A percentile compares a stretch with the other conserved stretches of the same genome.
Conservation (phyloP, 2,329 filamentous ascomycete genomes). For the Paracamarosporium sp. region DNA sequence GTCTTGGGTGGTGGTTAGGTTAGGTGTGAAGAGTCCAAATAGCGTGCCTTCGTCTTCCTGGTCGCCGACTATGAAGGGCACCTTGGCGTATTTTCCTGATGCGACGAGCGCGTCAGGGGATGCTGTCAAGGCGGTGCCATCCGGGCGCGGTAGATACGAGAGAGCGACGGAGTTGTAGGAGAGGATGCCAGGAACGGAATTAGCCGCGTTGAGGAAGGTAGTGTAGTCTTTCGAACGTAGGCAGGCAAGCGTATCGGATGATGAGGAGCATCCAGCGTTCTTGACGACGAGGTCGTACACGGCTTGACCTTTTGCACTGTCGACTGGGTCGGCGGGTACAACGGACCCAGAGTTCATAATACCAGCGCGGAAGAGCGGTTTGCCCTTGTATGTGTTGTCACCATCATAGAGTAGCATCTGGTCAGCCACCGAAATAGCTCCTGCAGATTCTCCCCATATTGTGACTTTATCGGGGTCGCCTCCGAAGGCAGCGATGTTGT, state of each 20-base stretch:
- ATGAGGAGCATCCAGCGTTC: constrained; percentile 53
- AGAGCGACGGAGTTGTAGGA: constrained; percentile 73
- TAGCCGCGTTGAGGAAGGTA: constrained; percentile 66
- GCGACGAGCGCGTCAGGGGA: constrained; percentile 67
- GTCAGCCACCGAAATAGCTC: constrained; percentile 72
- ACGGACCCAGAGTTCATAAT: constrained; percentile 68
- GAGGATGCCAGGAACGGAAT: constrained; percentile 72
- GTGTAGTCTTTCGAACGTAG: constrained; percentile 56
- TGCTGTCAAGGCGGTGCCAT: constrained; percentile 66
- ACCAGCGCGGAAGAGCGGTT: constrained; percentile 74
- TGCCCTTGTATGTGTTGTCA: constrained; percentile 75
- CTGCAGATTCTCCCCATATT: constrained; percentile 72
- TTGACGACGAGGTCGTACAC: constrained; percentile 59
- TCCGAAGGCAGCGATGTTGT: constrained; percentile 79
- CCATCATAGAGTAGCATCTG: constrained; percentile 79
- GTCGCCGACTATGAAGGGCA: constrained; percentile 73
- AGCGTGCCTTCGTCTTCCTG: constrained; percentile 83
- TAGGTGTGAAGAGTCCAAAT: constrained; percentile 72
- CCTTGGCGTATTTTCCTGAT: constrained; percentile 62
- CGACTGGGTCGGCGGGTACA: constrained; percentile 60
- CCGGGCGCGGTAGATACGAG: constrained; percentile 77
- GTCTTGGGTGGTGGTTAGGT: constrained; percentile 67
- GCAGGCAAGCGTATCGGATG: constrained; percentile 55
- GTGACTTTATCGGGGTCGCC: constrained; percentile 81
- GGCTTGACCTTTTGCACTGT: constrained; percentile 69